Percentiles rank a stretch among this genome's conserved stretches.
These are phyloP conservation scores for cucumber (Cucumis sativus) DNA, from an alignment of 306 rosid species.

Conservation along the genomic window Cucumber_9930_V3 NC_026661.2:2469501-2470000, in stretches of 20 bases:
- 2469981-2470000: no score
- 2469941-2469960: no score
- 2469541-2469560: background rate
- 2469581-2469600: background rate
- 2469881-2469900: no score
- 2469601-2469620: background rate
- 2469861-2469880: no score
- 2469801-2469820: no score
- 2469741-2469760: background rate
- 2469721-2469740: background rate
- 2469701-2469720: background rate
- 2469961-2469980: no score
- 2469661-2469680: background rate
- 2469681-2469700: background rate
- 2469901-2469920: no score
- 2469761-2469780: background rate
- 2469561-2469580: background rate
- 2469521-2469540: background rate
- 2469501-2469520: background rate
- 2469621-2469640: background rate
- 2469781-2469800: background rate
- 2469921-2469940: no score
- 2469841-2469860: no score
- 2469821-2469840: no score
- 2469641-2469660: background rate